These are phyloP conservation scores for Candida qinlingensis DNA, from an alignment of 805 yeast species.

Conservation along the genomic window DNA sequence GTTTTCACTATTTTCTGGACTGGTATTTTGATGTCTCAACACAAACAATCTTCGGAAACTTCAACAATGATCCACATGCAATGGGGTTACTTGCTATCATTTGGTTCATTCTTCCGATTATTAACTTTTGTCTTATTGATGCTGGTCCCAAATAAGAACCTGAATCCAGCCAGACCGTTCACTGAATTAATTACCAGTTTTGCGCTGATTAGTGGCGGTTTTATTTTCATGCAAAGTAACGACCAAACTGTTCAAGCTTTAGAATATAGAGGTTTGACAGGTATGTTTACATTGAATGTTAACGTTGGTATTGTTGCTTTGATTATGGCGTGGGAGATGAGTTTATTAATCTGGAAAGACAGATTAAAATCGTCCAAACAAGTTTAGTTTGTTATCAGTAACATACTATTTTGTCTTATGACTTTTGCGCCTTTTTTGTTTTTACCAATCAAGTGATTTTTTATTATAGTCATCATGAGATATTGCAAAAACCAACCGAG, in stretches of 20 bases:
- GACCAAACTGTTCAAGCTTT: conserved; percentile 79
- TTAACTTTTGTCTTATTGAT: conserved; percentile 54
- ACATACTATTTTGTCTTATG: background rate
- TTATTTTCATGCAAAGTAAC: conserved; percentile 87
- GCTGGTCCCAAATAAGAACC: conserved; percentile 35
- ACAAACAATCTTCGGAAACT: conserved; percentile 73
- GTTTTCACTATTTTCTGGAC: conserved; percentile 93
- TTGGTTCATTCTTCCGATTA: conserved; percentile 74
- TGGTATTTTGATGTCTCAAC: conserved; percentile 92
- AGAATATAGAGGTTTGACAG: conserved; percentile 75
- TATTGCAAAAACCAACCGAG: no score
- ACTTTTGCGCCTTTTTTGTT: no score
- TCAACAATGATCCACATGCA: conserved; percentile 82
- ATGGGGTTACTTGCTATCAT: conserved; percentile 87
- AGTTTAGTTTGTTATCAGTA: conserved; percentile 6
- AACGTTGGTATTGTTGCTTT: conserved; percentile 74
- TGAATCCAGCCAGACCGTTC: conserved; percentile 64
- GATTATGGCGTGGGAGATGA: conserved; percentile 85
- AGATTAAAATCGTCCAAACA: conserved; percentile 32
- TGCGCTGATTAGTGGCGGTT: conserved; percentile 81
- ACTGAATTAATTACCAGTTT: conserved; percentile 81
- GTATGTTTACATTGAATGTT: conserved; percentile 88
- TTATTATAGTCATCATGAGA: no score
- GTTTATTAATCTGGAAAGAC: conserved; percentile 57
- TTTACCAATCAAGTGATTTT: no score